Conservation (phyloP, 805 yeast species). For the Torulaspora maleeae region DNA sequence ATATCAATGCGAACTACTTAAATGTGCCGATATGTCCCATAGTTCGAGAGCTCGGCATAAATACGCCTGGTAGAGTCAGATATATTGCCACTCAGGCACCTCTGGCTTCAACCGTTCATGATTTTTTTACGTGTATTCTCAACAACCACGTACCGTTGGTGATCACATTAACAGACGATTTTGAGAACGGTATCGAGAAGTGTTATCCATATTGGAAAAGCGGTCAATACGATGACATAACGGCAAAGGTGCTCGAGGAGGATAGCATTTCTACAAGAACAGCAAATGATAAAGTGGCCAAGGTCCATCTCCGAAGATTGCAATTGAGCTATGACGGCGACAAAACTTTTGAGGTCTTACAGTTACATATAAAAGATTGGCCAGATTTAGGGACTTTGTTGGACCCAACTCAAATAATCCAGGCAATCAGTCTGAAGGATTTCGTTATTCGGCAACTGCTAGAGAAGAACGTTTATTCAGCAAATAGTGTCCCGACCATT, state of each 20-base stretch:
- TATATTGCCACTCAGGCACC: constrained; percentile 95
- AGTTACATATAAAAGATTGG: constrained; percentile 79
- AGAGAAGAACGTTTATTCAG: constrained; percentile 11
- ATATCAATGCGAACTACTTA: constrained; percentile 84
- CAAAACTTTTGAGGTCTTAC: constrained; percentile 49
- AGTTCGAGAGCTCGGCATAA: constrained; percentile 9
- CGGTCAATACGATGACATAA: constrained; percentile 43
- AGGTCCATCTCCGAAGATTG: constrained; percentile 36
- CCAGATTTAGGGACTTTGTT: constrained; percentile 69
- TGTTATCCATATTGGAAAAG: constrained; percentile 79
- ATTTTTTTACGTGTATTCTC: constrained; percentile 77
- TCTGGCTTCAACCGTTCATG: constrained; percentile 61
- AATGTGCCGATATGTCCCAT: constrained; percentile 19
- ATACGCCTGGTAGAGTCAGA: constrained; percentile 36
- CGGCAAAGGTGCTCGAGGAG: constrained; percentile 28
- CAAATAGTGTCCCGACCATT: constrained; percentile 45
- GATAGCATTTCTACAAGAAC: constrained; percentile 2
- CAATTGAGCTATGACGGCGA: constrained; percentile 35
- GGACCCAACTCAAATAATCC: constrained; percentile 53
- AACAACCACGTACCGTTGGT: constrained; percentile 62
- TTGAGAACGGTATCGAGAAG: constrained; percentile 73
- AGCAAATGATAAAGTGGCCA: neutral
- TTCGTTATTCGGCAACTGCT: constrained; percentile 35
- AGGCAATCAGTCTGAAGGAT: constrained; percentile 46
- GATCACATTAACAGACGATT: constrained; percentile 68